Conservation (phyloP, 2,329 filamentous ascomycete genomes). For the Colletotrichum kahawae region DNA sequence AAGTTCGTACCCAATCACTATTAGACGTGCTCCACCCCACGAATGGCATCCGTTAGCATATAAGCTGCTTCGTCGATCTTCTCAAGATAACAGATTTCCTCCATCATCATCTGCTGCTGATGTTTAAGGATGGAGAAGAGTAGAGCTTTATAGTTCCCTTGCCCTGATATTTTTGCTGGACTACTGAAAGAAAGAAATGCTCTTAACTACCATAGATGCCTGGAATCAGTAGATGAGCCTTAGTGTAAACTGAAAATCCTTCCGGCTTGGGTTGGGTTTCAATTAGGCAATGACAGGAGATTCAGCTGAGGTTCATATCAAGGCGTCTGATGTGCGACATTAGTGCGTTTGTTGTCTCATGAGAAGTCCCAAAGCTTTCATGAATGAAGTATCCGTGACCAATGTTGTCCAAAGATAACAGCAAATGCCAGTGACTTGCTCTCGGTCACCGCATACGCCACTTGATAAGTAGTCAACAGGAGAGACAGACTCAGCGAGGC, state of each 20-base stretch:
- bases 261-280: not conserved
- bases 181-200: not conserved
- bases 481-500: no score
- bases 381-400: accelerated
- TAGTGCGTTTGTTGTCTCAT: not conserved
- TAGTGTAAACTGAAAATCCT: no score
- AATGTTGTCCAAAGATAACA: not conserved
- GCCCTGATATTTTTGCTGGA: not conserved
- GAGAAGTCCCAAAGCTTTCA: accelerated
- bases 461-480: not conserved
- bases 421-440: not conserved
- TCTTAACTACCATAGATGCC: not conserved
- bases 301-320: not conserved
- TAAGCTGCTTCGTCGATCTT: not conserved
- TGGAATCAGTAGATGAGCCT: not conserved
- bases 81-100: not conserved
- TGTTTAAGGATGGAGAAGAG: not conserved
- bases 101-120: not conserved
- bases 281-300: not conserved
- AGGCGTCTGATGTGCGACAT: not conserved
- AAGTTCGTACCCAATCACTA: accelerated
- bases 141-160: not conserved
- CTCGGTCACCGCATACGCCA: not conserved
- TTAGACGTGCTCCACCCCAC: not conserved
- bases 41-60: not conserved